Conservation (phyloP, 352 stramenopile species). For the Globisporangium mamillatum region DNA sequence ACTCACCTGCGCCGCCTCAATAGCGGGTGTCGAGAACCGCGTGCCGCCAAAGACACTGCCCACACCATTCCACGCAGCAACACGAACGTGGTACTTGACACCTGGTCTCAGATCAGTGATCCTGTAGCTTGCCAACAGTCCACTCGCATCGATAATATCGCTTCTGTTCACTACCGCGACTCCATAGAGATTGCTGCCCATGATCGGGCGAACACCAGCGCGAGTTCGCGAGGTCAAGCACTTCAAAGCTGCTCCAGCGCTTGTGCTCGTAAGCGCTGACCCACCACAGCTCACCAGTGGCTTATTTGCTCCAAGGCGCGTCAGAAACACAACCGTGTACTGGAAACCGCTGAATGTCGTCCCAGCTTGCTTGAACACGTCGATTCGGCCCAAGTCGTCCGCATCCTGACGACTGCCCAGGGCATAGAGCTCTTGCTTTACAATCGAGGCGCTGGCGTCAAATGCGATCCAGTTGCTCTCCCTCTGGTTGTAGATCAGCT, state of each 20-base stretch:
- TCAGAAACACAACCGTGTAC: constrained; percentile 71
- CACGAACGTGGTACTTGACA: constrained; percentile 80
- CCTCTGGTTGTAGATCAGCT: constrained; percentile 82
- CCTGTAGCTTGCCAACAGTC: constrained; percentile 25
- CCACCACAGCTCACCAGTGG: constrained; percentile 53
- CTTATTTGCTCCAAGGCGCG: constrained; percentile 48
- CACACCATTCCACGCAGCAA: constrained; percentile 94
- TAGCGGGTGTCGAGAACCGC: constrained; percentile 77
- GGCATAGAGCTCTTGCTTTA: constrained; percentile 54
- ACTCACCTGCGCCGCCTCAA: constrained; percentile 29
- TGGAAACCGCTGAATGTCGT: constrained; percentile 35
- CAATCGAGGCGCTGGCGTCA: constrained; percentile 43
- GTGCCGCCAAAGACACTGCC: constrained; percentile 79
- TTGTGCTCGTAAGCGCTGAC: constrained; percentile 44
- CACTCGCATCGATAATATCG: constrained; percentile 22
- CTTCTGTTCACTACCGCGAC: constrained; percentile 45
- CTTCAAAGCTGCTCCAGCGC: constrained; percentile 22
- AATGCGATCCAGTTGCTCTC: constrained; percentile 70
- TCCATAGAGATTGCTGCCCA: constrained; percentile 74
- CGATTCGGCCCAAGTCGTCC: constrained; percentile 30
- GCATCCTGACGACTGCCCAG: constrained; percentile 31
- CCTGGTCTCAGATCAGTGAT: constrained; percentile 31
- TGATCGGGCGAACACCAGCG: constrained; percentile 58
- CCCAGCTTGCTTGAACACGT: constrained; percentile 56
- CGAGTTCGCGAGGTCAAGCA: constrained; percentile 34